Evolutionary conservation across 352 stramenopile genomes (phyloP).

Genomic region (Globisporangium takayamanum): DNA sequence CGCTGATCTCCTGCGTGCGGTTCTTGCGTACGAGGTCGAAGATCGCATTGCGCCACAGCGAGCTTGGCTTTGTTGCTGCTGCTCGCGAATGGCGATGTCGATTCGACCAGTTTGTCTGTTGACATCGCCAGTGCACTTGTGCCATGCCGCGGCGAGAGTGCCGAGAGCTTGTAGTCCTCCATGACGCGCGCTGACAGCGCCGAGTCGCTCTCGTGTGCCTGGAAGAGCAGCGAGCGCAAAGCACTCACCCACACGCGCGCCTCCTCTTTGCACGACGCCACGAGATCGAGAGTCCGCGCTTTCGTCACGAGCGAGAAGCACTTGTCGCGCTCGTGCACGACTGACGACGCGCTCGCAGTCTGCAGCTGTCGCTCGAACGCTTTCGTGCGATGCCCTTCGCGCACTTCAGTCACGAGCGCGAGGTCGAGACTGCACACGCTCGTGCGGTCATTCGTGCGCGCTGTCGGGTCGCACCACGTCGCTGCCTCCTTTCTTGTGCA

Average conservation of each 20-base stretch:
- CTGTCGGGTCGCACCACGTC: constrained; percentile 66
- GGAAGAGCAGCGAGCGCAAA: constrained; percentile 39
- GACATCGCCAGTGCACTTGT: background rate
- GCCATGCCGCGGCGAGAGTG: constrained; percentile 23
- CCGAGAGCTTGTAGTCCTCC: constrained; percentile 36
- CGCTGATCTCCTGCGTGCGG: constrained; percentile 31
- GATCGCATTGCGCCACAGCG: constrained; percentile 47
- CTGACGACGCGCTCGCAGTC: constrained; percentile 23
- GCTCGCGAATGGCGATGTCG: background rate
- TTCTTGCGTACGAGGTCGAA: constrained; percentile 50
- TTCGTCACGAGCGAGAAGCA: constrained; percentile 72
- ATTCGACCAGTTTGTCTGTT: background rate
- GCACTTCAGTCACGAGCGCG: constrained; percentile 43
- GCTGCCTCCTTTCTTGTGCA: constrained; percentile 79
- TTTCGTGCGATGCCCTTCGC: constrained; percentile 47
- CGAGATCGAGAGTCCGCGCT: constrained; percentile 60
- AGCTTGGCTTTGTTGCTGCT: constrained; percentile 30
- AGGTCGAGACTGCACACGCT: constrained; percentile 32
- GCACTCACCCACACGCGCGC: constrained; percentile 48
- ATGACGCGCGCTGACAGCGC: constrained; percentile 33
- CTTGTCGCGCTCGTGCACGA: constrained; percentile 36
- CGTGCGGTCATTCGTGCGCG: constrained; percentile 30
- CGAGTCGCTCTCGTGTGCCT: background rate
- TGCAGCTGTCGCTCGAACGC: constrained; percentile 50
- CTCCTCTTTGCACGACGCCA: constrained; percentile 77